phyloP scores from a whole-genome alignment of 139 green algal genomes.

The Chlamydomonas urium region DNA sequence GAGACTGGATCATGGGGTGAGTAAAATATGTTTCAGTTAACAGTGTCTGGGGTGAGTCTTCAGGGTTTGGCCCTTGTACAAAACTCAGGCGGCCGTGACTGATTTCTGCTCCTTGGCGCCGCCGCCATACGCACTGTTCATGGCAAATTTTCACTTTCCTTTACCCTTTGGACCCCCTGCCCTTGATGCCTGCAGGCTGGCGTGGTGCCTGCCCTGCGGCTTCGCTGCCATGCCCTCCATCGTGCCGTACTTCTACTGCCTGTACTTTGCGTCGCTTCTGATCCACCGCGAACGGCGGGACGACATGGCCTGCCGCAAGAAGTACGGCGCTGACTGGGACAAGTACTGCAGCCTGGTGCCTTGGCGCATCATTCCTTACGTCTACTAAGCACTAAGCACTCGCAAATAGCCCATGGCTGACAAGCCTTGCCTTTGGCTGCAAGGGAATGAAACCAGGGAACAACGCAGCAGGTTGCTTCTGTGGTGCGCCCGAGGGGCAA shows the following conservation, averaged over 20 bases:
- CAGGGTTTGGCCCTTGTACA: too few relatives aligned
- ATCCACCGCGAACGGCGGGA: constrained; percentile 82
- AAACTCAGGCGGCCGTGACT: too few relatives aligned
- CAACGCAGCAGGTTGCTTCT: too few relatives aligned
- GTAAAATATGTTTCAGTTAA: too few relatives aligned
- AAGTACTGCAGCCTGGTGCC: constrained; percentile 87
- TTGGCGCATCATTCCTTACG: constrained; percentile 84
- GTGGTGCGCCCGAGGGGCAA: too few relatives aligned
- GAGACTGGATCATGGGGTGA: constrained; percentile 71
- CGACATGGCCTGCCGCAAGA: constrained; percentile 77
- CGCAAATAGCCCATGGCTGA: too few relatives aligned
- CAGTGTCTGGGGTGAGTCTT: too few relatives aligned
- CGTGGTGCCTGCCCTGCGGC: constrained; percentile 88
- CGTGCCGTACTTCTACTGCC: constrained; percentile 94
- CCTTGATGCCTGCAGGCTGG: constrained; percentile 41
- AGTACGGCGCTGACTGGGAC: constrained; percentile 96
- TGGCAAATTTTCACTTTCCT: background rate
- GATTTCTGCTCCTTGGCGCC: too few relatives aligned
- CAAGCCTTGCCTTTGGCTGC: too few relatives aligned
- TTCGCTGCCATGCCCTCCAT: constrained; percentile 60
- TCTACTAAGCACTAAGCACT: constrained; percentile 79
- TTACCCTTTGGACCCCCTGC: background rate
- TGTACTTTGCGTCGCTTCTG: constrained; percentile 91
- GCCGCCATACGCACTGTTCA: too few relatives aligned
- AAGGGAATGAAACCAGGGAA: too few relatives aligned